phyloP scores from a whole-genome alignment of 2,329 filamentous ascomycete species.

The Tolypocladium ovalisporum region DNA sequence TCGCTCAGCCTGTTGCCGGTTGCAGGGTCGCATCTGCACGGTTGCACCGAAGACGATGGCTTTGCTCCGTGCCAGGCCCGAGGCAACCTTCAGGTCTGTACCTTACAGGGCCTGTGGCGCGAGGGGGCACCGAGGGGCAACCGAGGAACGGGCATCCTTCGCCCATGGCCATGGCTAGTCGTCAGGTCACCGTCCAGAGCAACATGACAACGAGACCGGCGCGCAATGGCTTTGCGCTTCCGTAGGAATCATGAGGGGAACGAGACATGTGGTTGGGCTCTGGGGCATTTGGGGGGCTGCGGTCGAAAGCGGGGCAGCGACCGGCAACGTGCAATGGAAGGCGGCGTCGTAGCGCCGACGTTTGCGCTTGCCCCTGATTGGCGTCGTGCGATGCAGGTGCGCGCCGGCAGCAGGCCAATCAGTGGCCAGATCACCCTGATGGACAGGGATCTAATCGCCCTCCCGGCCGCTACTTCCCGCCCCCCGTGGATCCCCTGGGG shows the following conservation, averaged over 20 bases:
- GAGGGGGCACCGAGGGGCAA: not conserved
- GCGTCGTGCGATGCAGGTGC: slow-evolving; percentile 15
- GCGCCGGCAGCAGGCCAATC: slow-evolving; percentile 19
- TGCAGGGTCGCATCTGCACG: slow-evolving; percentile 7
- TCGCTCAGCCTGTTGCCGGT: slow-evolving; percentile 2
- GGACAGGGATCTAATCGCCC: slow-evolving; percentile 24
- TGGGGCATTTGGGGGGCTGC: slow-evolving; percentile 10
- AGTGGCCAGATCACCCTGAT: slow-evolving; percentile 19
- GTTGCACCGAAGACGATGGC: slow-evolving; percentile 7
- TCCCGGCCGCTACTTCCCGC: slow-evolving; percentile 3
- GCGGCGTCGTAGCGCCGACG: slow-evolving; percentile 20
- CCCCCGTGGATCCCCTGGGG: not conserved
- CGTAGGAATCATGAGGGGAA: not conserved
- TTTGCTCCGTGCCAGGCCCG: not conserved
- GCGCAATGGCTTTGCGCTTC: not conserved
- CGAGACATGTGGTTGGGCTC: slow-evolving; percentile 18
- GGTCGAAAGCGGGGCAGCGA: slow-evolving; percentile 15
- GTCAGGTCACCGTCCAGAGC: not conserved
- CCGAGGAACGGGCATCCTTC: not conserved
- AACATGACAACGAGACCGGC: not conserved
- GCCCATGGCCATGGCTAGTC: not conserved
- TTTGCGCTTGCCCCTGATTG: slow-evolving; percentile 24
- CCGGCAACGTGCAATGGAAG: slow-evolving; percentile 18
- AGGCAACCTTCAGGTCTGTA: not conserved
- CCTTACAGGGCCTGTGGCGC: not conserved